Conservation (phyloP, 192 early-diverging fungal species). For the Backusella psychrophila region DNA sequence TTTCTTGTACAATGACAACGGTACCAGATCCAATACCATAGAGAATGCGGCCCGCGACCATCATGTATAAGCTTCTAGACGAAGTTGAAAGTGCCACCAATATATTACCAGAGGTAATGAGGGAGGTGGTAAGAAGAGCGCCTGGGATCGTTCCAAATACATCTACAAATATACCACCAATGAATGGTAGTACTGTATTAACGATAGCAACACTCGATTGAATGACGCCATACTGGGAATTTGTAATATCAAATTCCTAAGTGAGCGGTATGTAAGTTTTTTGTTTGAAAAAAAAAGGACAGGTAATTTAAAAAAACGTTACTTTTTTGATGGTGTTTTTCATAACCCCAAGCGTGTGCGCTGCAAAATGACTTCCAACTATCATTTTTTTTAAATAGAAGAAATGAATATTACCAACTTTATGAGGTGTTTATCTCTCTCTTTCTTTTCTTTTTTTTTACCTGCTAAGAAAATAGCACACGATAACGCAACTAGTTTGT, state of each 20-base stretch:
- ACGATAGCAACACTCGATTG: conserved; percentile 64
- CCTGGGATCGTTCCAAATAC: conserved; percentile 59
- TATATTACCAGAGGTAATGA: conserved; percentile 55
- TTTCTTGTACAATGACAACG: conserved; percentile 80
- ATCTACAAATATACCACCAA: conserved; percentile 55
- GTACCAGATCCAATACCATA: conserved; percentile 71
- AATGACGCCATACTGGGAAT: conserved; percentile 62
- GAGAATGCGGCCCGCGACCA: conserved; percentile 55
- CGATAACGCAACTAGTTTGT: conserved; percentile 53
- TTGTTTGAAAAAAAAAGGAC: not conserved
- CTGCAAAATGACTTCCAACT: conserved; percentile 76
- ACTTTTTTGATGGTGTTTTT: conserved; percentile 78
- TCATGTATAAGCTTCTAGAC: conserved; percentile 39
- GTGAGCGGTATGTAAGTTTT: not conserved
- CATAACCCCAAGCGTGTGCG: conserved; percentile 70
- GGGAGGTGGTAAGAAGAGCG: conserved; percentile 49
- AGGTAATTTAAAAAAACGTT: conserved; percentile 6
- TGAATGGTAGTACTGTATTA: conserved; percentile 54
- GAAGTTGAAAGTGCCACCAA: conserved; percentile 52
- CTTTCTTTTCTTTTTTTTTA: conserved; percentile 20
- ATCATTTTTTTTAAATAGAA: not conserved
- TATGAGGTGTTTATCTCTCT: not conserved
- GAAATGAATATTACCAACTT: not conserved
- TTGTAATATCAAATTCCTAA: conserved; percentile 60
- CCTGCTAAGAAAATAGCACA: conserved; percentile 62